phyloP scores from a whole-genome alignment of 495 filamentous ascomycete species.

The Friedmanniomyces simplex region DNA sequence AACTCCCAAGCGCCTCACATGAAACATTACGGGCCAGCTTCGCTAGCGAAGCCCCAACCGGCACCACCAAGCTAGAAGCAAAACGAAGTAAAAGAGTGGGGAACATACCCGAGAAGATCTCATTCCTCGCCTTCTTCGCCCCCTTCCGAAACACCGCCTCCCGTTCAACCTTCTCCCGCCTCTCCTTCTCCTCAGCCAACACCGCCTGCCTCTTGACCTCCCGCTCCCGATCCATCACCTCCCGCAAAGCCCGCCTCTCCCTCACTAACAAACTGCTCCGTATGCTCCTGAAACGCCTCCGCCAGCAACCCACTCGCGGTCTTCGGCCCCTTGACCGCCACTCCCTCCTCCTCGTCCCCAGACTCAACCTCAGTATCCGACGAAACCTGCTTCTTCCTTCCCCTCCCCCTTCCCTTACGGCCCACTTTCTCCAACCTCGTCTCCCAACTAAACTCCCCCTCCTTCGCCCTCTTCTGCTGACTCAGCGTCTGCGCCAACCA shows the following conservation, averaged over 20 bases:
- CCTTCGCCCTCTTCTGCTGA: constrained; percentile 29
- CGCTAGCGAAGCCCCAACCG: too few species aligned
- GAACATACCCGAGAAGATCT: constrained; percentile 22
- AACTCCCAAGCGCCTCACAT: neutral
- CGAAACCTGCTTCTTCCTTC: constrained; percentile 19
- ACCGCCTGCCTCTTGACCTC: constrained; percentile 18
- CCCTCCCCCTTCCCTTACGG: constrained; percentile 20
- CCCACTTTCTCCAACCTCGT: too few species aligned
- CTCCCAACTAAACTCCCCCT: constrained; percentile 38
- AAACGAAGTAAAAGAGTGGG: too few species aligned
- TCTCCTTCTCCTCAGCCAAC: constrained; percentile 6
- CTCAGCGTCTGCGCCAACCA: constrained; percentile 51
- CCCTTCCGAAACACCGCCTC: constrained; percentile 6
- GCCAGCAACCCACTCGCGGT: neutral
- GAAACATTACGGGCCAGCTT: too few species aligned
- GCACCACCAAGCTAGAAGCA: too few species aligned
- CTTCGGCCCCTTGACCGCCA: neutral
- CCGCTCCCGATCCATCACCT: constrained; percentile 11
- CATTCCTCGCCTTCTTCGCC: constrained; percentile 19
- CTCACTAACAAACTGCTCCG: constrained; percentile 6
- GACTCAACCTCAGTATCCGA: neutral
- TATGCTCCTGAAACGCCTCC: neutral
- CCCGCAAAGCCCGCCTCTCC: constrained; percentile 1
- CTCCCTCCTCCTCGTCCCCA: constrained; percentile 1
- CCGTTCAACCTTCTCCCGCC: constrained; percentile 11